Conservation (phyloP, 768 basidiomycete genomes). For the Holtermannia corniformis region DNA sequence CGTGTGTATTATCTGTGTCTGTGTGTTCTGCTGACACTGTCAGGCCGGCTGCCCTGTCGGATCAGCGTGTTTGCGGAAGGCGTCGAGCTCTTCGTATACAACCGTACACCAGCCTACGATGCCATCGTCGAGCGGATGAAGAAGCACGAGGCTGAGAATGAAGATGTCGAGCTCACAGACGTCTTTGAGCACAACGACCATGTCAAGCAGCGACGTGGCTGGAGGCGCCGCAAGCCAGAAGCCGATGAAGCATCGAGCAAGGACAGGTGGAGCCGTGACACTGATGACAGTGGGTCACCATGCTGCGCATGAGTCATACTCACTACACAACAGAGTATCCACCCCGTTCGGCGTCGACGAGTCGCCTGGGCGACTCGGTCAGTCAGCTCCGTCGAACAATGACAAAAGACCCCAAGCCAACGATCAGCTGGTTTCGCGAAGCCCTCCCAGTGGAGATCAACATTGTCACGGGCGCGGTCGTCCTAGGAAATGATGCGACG, state of each 20-base stretch:
- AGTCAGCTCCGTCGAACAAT: conserved; percentile 5
- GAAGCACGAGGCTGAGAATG: conserved; percentile 44
- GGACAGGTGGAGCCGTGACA: not conserved
- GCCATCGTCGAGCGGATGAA: conserved; percentile 68
- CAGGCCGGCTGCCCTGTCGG: conserved; percentile 54
- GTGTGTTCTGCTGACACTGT: conserved; percentile 2
- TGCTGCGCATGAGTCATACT: no score
- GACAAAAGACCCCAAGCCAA: conserved; percentile 3
- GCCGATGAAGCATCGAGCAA: not conserved
- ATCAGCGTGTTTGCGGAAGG: conserved; percentile 73
- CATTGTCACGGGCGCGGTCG: conserved; percentile 67
- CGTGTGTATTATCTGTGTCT: conserved; percentile 2
- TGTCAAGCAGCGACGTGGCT: not conserved
- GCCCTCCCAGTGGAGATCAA: conserved; percentile 76
- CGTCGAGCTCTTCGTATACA: conserved; percentile 87
- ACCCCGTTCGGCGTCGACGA: no score
- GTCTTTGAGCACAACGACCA: not conserved
- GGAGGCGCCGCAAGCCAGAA: conserved; percentile 3
- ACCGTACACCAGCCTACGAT: conserved; percentile 80
- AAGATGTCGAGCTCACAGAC: conserved; percentile 1
- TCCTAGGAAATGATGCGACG: conserved; percentile 77
- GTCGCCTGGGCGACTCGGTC: conserved; percentile 2
- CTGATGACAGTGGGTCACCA: not conserved
- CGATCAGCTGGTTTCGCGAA: conserved; percentile 52
- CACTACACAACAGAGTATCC: no score